These are phyloP conservation scores for Crithidia mellificae DNA, from an alignment of 208 protist species.

Conservation along the genomic window DNA sequence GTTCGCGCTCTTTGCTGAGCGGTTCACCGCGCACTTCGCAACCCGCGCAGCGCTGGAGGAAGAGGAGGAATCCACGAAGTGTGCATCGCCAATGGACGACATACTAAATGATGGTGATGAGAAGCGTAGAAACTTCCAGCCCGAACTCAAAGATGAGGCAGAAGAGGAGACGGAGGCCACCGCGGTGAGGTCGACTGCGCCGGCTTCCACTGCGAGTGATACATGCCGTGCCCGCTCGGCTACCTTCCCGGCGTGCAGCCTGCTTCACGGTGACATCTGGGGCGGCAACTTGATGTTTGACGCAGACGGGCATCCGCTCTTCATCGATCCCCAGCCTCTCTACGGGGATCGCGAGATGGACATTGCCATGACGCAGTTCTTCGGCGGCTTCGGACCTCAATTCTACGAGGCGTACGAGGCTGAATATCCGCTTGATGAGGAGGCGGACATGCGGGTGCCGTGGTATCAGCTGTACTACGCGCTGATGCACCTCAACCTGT, in stretches of 20 bases:
- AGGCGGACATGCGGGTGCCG: constrained; percentile 23
- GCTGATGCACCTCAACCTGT: constrained; percentile 37
- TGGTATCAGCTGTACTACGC: constrained; percentile 35
- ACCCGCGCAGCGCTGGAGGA: background rate
- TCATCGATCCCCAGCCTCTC: constrained; percentile 35
- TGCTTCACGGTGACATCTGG: constrained; percentile 39
- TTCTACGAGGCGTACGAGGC: constrained; percentile 41
- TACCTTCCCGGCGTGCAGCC: constrained; percentile 13
- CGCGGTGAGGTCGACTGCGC: no score
- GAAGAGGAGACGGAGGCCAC: no score
- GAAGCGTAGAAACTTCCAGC: no score
- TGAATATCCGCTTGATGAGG: constrained; percentile 19
- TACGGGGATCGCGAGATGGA: constrained; percentile 41
- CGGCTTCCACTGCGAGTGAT: no score
- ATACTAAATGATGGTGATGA: no score
- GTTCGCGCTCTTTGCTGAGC: constrained; percentile 23
- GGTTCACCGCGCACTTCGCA: constrained; percentile 20
- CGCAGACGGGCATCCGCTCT: constrained; percentile 12
- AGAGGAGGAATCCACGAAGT: constrained; percentile 1
- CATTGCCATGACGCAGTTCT: constrained; percentile 39
- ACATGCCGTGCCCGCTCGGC: no score
- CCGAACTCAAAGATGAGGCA: no score
- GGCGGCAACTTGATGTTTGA: constrained; percentile 29
- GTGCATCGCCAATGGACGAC: no score
- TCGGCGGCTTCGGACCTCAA: constrained; percentile 33